Evolutionary conservation across 2,329 filamentous ascomycete genomes (phyloP).

Genomic region (Paraphoma sp.): DNA sequence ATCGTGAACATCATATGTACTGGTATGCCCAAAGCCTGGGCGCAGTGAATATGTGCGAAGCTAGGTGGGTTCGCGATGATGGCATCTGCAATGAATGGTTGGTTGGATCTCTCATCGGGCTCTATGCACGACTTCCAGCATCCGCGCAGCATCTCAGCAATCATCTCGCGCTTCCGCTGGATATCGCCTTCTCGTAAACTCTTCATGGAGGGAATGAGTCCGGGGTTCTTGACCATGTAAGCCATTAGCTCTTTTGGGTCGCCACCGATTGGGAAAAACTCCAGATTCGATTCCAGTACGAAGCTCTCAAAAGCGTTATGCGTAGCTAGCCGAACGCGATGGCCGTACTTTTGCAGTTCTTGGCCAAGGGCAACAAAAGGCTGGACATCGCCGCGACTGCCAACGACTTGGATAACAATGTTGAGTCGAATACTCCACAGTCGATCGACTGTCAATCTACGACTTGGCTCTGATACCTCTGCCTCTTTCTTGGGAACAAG

Average conservation of each 20-base stretch:
- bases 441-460: not conserved
- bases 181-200: constrained; percentile 36
- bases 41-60: constrained; percentile 76
- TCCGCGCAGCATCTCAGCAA: constrained; percentile 33
- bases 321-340: constrained; percentile 38
- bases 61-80: constrained; percentile 81
- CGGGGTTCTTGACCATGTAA: constrained; percentile 59
- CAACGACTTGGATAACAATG: constrained; percentile 64
- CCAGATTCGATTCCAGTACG: constrained; percentile 24
- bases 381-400: constrained; percentile 62
- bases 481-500: constrained; percentile 21
- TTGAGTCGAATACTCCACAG: constrained; percentile 45
- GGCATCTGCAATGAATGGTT: constrained; percentile 79
- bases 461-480: not conserved
- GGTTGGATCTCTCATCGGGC: constrained; percentile 35
- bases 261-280: constrained; percentile 47
- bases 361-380: constrained; percentile 65
- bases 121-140: constrained; percentile 42
- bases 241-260: constrained; percentile 53
- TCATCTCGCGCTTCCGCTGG: constrained; percentile 36
- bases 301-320: constrained; percentile 25
- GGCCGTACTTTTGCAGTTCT: constrained; percentile 48
- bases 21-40: constrained; percentile 74
- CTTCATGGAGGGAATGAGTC: constrained; percentile 40
- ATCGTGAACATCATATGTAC: constrained; percentile 76